phyloP scores from a whole-genome alignment of 306 rosid genomes.

The Dalbergia cultrata region DNA sequence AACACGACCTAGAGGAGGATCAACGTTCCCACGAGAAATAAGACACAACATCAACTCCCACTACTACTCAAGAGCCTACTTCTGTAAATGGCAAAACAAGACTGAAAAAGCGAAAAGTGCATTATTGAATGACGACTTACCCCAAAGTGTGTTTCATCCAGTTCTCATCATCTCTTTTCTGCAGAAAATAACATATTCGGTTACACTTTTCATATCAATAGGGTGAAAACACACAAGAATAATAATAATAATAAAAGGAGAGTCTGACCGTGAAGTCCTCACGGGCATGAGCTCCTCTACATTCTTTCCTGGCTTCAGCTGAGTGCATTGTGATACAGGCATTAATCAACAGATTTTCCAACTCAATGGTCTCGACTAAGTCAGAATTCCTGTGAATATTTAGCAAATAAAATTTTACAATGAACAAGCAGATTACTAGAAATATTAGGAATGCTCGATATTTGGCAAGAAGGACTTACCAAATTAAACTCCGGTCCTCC shows the following conservation, averaged over 20 bases:
- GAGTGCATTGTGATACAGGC: constrained; percentile 91
- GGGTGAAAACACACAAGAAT: constrained; percentile 1
- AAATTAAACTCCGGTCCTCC: constrained; percentile 78
- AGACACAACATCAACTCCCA: constrained; percentile 6
- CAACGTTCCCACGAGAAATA: not conserved
- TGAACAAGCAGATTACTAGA: not conserved
- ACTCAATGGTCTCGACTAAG: constrained; percentile 83
- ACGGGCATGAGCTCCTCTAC: constrained; percentile 97
- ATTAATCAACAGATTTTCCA: constrained; percentile 93
- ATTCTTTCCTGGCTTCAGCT: constrained; percentile 97
- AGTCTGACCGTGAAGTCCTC: constrained; percentile 77
- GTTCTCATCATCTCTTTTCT: constrained; percentile 92
- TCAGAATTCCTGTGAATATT: constrained; percentile 77
- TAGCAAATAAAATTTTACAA: constrained; percentile 13
- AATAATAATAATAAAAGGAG: constrained; percentile 3
- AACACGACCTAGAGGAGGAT: not conserved
- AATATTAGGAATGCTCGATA: not conserved
- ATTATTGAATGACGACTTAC: constrained; percentile 60
- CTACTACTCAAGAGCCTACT: constrained; percentile 11
- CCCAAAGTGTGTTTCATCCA: constrained; percentile 97
- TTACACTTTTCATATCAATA: not conserved
- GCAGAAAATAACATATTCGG: constrained; percentile 53
- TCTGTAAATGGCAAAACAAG: not conserved
- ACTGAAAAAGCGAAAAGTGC: not conserved
- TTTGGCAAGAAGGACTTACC: constrained; percentile 53